Evolutionary conservation across 148 eudicot genomes (phyloP).

Genomic region (Simmondsia chinensis): DNA sequence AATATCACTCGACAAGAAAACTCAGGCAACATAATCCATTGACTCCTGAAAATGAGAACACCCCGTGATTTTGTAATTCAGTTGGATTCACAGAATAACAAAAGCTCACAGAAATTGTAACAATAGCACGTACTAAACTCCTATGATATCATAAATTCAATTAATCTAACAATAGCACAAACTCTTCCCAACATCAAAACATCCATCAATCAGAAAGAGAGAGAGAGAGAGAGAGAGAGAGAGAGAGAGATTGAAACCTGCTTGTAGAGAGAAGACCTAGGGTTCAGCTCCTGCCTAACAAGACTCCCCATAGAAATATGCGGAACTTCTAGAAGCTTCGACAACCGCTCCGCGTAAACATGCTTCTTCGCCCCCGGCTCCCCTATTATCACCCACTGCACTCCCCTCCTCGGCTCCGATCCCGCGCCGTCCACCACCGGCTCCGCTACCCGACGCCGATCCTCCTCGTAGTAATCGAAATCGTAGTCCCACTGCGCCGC

Average conservation of each 20-base stretch:
- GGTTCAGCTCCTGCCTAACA: constrained; percentile 68
- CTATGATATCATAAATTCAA: too few species aligned
- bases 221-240: not conserved
- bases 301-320: constrained; percentile 76
- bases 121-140: too few species aligned
- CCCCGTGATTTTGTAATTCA: too few species aligned
- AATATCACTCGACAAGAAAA: too few species aligned
- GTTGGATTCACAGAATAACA: too few species aligned
- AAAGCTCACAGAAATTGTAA: too few species aligned
- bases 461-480: constrained; percentile 4
- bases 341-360: constrained; percentile 63
- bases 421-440: constrained; percentile 41
- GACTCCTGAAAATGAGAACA: too few species aligned
- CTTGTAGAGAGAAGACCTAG: constrained; percentile 52
- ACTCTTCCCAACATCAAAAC: not conserved
- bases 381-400: constrained; percentile 86
- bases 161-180: not conserved
- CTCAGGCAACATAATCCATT: too few species aligned
- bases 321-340: constrained; percentile 72
- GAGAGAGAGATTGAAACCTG: constrained; percentile 27
- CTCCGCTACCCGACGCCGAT: not conserved
- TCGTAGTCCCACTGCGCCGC: constrained; percentile 9
- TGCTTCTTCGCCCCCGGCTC: constrained; percentile 63
- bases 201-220: not conserved
- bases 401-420: constrained; percentile 48